These are phyloP conservation scores for Didymella exigua DNA, from an alignment of 2,329 filamentous ascomycete genomes.

Conservation along the genomic window DNA sequence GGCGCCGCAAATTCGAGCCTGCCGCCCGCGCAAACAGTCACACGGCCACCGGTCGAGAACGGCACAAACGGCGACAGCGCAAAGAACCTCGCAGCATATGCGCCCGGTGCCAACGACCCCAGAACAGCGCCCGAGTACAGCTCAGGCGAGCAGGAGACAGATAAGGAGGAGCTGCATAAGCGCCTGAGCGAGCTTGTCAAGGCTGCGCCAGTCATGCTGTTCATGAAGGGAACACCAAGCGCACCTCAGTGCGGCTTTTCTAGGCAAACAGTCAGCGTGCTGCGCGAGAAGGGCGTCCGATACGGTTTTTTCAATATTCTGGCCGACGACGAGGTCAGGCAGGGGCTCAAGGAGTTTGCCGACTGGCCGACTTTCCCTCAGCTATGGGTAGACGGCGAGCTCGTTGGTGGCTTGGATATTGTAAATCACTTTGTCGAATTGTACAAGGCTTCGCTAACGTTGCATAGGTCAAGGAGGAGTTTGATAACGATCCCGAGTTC, in stretches of 20 bases:
- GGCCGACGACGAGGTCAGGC: constrained; percentile 94
- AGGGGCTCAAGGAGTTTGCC: constrained; percentile 95
- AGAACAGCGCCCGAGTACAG: constrained; percentile 56
- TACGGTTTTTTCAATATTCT: constrained; percentile 99
- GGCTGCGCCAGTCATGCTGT: constrained; percentile 96
- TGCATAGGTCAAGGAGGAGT: constrained; percentile 85
- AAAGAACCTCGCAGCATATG: constrained; percentile 54
- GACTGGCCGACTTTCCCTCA: constrained; percentile 99
- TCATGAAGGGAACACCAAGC: constrained; percentile 96
- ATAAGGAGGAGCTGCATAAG: constrained; percentile 84
- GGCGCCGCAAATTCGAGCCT: constrained; percentile 46
- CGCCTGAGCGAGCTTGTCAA: constrained; percentile 85
- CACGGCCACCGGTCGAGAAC: constrained; percentile 51
- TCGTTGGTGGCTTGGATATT: constrained; percentile 94
- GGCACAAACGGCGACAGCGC: constrained; percentile 38
- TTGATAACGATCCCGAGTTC: constrained; percentile 82
- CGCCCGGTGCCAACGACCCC: constrained; percentile 51
- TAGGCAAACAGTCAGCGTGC: constrained; percentile 80
- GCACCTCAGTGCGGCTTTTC: constrained; percentile 92
- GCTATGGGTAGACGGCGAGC: constrained; percentile 86
- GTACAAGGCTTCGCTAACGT: constrained; percentile 28
- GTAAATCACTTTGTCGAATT: constrained; percentile 61
- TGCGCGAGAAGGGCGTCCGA: constrained; percentile 88
- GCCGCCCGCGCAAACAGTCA: constrained; percentile 52
- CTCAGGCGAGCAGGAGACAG: constrained; percentile 49